Conservation (phyloP, 768 basidiomycete species). For the Mycena haematopus region DNA sequence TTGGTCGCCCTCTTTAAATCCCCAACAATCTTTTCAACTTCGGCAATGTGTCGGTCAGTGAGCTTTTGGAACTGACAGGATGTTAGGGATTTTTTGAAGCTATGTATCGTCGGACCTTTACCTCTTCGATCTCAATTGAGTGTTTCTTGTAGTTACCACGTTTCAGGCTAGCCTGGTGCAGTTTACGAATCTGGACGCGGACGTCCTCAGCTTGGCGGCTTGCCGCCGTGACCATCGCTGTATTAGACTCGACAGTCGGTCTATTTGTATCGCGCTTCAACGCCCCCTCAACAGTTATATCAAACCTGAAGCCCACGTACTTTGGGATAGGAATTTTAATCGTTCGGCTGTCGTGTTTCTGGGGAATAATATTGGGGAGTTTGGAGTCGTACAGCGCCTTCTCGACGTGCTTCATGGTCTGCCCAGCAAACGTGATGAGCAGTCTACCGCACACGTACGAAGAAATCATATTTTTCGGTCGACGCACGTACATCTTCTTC, state of each 20-base stretch:
- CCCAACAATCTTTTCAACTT: constrained; percentile 70
- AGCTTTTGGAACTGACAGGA: constrained; percentile 74
- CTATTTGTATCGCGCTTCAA: constrained; percentile 42
- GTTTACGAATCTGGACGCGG: constrained; percentile 76
- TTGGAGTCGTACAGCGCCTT: constrained; percentile 78
- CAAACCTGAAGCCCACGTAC: constrained; percentile 45
- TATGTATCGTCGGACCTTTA: constrained; percentile 37
- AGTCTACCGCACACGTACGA: constrained; percentile 8
- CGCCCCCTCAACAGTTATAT: background rate
- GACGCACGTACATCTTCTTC: constrained; percentile 70
- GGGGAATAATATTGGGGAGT: constrained; percentile 74
- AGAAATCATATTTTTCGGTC: constrained; percentile 5
- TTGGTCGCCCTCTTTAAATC: constrained; percentile 65
- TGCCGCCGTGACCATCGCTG: constrained; percentile 58
- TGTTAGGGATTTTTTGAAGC: background rate
- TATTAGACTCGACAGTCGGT: constrained; percentile 77
- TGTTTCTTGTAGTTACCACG: constrained; percentile 73
- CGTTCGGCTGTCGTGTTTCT: constrained; percentile 71
- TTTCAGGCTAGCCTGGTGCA: constrained; percentile 70
- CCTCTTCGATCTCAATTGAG: constrained; percentile 75
- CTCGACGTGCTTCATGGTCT: constrained; percentile 81
- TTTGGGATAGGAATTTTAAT: constrained; percentile 83
- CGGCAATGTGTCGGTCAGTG: constrained; percentile 62
- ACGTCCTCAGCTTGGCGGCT: constrained; percentile 76
- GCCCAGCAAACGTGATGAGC: constrained; percentile 41